A percentile compares a stretch with the other conserved stretches of the same genome.
phyloP scores from a whole-genome alignment of 176 grass and related monocot species.

The Avena eriantha region DNA sequence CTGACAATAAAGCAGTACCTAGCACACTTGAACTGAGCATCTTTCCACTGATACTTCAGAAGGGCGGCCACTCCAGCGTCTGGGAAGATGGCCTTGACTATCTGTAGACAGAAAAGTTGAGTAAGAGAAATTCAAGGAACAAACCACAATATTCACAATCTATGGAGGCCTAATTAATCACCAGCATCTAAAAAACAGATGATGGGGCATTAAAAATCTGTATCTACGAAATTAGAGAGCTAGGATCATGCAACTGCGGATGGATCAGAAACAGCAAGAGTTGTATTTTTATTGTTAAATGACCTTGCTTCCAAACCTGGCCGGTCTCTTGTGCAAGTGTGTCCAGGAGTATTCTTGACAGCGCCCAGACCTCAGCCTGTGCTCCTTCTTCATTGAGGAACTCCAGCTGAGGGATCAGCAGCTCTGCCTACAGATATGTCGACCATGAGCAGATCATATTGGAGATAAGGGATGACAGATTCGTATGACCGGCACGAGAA shows the following conservation, averaged over 20 bases:
- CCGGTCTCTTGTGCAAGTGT: slow-evolving; percentile 77
- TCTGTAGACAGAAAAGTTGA: slow-evolving; percentile 49
- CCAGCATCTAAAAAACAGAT: not conserved
- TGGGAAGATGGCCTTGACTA: slow-evolving; percentile 92
- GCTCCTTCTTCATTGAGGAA: slow-evolving; percentile 97
- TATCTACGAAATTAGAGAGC: not conserved
- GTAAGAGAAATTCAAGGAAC: not conserved
- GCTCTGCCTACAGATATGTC: slow-evolving; percentile 67
- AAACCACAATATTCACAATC: not conserved
- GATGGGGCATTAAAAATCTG: not conserved
- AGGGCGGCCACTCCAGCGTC: slow-evolving; percentile 92
- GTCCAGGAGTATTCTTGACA: slow-evolving; percentile 84
- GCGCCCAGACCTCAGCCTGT: slow-evolving; percentile 86
- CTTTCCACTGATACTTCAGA: slow-evolving; percentile 88
- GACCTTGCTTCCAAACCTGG: slow-evolving; percentile 74
- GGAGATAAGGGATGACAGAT: not conserved
- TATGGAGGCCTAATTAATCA: not conserved
- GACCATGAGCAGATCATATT: not conserved
- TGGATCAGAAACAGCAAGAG: not conserved
- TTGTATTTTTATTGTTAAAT: slow-evolving; percentile 36
- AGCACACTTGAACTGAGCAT: slow-evolving; percentile 78
- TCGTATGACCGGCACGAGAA: not conserved
- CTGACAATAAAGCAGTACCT: slow-evolving; percentile 54
- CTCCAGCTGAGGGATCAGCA: slow-evolving; percentile 88
- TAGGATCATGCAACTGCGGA: not conserved